phyloP scores from a whole-genome alignment of 345 rosid species.

The Angophora floribunda region DNA sequence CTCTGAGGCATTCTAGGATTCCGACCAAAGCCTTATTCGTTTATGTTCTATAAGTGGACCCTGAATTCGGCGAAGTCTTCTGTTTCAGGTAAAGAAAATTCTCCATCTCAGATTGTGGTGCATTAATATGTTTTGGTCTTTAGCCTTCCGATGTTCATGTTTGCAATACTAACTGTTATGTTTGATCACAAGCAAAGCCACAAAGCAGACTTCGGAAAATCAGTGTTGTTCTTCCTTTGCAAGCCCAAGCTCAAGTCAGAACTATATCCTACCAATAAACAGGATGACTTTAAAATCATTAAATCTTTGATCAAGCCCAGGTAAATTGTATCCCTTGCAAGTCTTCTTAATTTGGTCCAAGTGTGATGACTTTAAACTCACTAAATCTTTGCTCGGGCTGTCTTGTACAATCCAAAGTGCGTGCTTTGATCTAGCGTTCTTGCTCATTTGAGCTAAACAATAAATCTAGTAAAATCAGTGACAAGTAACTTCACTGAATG shows the following conservation, averaged over 20 bases:
- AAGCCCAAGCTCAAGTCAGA: not conserved
- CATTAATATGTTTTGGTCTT: not conserved
- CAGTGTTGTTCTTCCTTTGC: not conserved
- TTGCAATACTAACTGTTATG: not conserved
- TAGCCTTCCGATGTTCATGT: not conserved
- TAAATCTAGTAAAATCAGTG: not conserved
- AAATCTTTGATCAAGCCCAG: too few relatives aligned
- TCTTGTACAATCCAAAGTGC: not conserved
- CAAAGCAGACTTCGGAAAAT: not conserved
- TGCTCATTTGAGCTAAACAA: not conserved
- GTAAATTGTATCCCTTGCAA: not conserved
- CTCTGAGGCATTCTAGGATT: not conserved
- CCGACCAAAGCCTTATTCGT: not conserved
- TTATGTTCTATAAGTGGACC: constrained; percentile 4
- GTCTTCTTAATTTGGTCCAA: not conserved
- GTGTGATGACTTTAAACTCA: not conserved
- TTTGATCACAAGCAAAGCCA: not conserved
- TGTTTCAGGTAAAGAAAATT: constrained; percentile 22
- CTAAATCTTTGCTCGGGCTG: not conserved
- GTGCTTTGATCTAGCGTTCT: not conserved
- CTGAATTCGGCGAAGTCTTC: constrained; percentile 26
- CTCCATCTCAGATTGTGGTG: too few relatives aligned
- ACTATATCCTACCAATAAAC: not conserved
- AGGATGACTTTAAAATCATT: not conserved
- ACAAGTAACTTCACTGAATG: not conserved